Percentiles rank a stretch among this genome's conserved stretches.
Evolutionary conservation across 805 yeast species (phyloP).

Genomic region (Barnettozyma californica): DNA sequence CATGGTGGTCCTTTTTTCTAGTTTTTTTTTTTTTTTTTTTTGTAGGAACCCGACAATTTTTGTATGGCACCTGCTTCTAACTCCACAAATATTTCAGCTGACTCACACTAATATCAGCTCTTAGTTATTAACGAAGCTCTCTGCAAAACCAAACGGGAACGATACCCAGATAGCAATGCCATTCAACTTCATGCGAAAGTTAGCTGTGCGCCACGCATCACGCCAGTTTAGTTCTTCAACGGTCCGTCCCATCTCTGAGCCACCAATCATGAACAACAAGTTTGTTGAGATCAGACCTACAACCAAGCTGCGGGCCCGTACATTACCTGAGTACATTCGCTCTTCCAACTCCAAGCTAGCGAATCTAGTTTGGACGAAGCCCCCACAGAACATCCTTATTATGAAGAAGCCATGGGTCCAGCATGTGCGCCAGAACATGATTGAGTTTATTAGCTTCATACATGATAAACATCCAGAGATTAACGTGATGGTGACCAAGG

Average conservation of each 20-base stretch:
- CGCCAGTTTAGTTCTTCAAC: slow-evolving; percentile 16
- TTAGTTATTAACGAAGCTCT: not conserved
- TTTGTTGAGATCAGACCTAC: slow-evolving; percentile 30
- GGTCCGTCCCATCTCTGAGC: slow-evolving; percentile 22
- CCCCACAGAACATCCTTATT: slow-evolving; percentile 68
- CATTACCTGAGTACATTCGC: slow-evolving; percentile 47
- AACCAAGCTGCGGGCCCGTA: slow-evolving; percentile 24
- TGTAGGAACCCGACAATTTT: not conserved
- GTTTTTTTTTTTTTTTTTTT: too few species aligned
- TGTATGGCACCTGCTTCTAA: not conserved
- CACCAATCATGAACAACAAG: slow-evolving; percentile 23
- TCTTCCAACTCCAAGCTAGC: slow-evolving; percentile 57
- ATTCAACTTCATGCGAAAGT: not conserved
- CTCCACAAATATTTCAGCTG: not conserved
- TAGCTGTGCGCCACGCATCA: not conserved
- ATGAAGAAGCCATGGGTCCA: slow-evolving; percentile 82
- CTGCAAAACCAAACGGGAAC: not conserved
- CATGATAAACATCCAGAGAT: slow-evolving; percentile 60
- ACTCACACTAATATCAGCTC: not conserved
- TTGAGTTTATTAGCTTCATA: slow-evolving; percentile 55
- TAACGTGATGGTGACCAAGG: slow-evolving; percentile 72
- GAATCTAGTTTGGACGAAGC: slow-evolving; percentile 63
- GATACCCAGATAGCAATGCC: not conserved
- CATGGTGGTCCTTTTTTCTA: too few species aligned
- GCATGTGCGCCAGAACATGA: slow-evolving; percentile 60